These are phyloP conservation scores for Insectozyma bohioensis DNA, from an alignment of 1,139 yeast species.

Conservation along the genomic window DNA sequence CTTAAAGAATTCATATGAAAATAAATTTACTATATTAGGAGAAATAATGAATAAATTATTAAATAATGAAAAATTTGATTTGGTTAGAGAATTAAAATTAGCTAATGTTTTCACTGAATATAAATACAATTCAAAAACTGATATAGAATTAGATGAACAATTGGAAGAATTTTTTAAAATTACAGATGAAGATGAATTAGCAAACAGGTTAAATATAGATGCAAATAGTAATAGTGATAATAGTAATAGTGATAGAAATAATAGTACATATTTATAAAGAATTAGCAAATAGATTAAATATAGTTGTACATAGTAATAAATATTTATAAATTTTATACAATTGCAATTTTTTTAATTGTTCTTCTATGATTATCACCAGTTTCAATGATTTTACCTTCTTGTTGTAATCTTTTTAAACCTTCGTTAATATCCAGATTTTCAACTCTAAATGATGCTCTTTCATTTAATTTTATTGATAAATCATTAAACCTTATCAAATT, in stretches of 20 bases:
- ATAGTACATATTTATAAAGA: no score
- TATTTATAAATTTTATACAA: conserved; percentile 15
- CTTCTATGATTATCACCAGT: conserved; percentile 76
- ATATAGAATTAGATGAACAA: conserved; percentile 41
- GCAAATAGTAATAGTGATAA: no score
- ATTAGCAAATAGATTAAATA: no score
- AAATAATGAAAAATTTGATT: conserved; percentile 34
- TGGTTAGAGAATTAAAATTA: conserved; percentile 36
- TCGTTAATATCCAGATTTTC: conserved; percentile 73
- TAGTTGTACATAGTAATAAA: no score
- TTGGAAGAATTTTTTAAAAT: conserved; percentile 36
- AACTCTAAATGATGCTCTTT: conserved; percentile 63
- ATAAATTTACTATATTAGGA: conserved; percentile 32
- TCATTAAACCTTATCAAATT: conserved; percentile 60
- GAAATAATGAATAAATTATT: conserved; percentile 31
- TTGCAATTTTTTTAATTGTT: conserved; percentile 53
- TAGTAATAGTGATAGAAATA: no score
- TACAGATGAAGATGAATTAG: conserved; percentile 22
- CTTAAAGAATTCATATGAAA: conserved; percentile 27
- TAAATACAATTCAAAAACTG: conserved; percentile 31
- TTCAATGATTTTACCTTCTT: conserved; percentile 72
- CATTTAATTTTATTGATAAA: conserved; percentile 63
- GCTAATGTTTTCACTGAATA: conserved; percentile 36
- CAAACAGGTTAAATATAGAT: neutral
- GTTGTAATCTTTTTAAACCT: conserved; percentile 65